These are phyloP conservation scores for Pisolithus albus DNA, from an alignment of 768 basidiomycete genomes.

Conservation along the genomic window DNA sequence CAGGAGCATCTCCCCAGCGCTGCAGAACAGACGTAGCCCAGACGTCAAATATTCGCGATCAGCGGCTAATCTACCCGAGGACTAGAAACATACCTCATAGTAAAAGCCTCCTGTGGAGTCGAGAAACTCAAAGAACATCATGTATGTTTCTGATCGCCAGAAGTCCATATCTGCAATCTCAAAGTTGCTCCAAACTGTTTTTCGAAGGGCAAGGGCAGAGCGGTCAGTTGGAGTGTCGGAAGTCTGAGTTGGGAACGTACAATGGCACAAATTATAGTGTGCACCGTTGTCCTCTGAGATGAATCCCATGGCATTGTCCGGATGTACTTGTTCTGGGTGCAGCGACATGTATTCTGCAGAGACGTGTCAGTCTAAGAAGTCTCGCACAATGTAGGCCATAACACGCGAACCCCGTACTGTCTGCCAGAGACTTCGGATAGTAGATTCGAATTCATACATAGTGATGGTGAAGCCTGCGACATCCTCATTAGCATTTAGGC, in stretches of 20 bases:
- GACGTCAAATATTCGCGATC: neutral
- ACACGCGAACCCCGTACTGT: conserved; percentile 44
- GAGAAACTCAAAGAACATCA: conserved; percentile 76
- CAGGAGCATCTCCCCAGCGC: conserved; percentile 93
- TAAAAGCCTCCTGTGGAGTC: conserved; percentile 82
- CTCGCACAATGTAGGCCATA: conserved; percentile 26
- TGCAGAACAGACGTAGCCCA: conserved; percentile 19
- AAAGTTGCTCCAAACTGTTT: conserved; percentile 86
- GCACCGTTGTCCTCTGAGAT: conserved; percentile 59
- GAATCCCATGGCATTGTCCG: conserved; percentile 52
- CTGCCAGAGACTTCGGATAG: conserved; percentile 60
- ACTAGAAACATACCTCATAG: conserved; percentile 54
- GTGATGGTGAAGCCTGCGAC: conserved; percentile 53
- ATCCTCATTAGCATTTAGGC: neutral
- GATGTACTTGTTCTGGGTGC: conserved; percentile 46
- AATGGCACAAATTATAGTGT: conserved; percentile 61
- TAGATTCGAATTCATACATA: conserved; percentile 53
- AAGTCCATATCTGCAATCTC: conserved; percentile 84
- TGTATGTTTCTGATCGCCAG: conserved; percentile 79
- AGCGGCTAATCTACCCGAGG: neutral
- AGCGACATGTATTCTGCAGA: conserved; percentile 13
- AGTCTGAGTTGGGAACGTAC: conserved; percentile 27
- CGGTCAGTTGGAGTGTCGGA: neutral
- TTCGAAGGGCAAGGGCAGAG: neutral
- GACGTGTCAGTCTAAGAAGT: neutral